A percentile compares a stretch with the other conserved stretches of the same genome.
These are phyloP conservation scores for Euphrasia confusa DNA, from an alignment of 257 asterid genomes.

Conservation along the genomic window DNA sequence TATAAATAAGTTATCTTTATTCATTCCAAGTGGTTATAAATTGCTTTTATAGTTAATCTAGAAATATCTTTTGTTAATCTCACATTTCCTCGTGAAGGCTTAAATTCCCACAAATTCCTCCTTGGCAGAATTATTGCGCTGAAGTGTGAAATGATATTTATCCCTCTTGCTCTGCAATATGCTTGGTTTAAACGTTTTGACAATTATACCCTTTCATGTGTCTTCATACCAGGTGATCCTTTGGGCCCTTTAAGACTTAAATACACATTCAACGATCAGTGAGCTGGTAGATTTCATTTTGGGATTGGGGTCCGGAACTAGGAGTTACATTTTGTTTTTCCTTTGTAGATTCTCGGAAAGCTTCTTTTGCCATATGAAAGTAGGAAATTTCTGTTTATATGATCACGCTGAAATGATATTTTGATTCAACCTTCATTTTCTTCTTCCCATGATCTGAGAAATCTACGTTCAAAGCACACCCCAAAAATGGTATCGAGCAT, in stretches of 20 bases:
- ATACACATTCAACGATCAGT: constrained; percentile 81
- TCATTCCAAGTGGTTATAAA: background rate
- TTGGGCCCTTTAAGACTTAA: constrained; percentile 91
- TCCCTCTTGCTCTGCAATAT: background rate
- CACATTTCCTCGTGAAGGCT: no score
- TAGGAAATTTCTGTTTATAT: no score
- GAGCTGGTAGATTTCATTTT: constrained; percentile 84
- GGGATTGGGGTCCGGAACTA: constrained; percentile 85
- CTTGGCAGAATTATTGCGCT: no score
- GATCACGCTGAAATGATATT: no score
- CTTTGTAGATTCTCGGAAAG: background rate
- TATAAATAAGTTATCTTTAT: background rate
- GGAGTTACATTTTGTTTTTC: constrained; percentile 11
- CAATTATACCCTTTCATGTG: background rate
- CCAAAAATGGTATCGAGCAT: constrained; percentile 13
- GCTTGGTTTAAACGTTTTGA: no score
- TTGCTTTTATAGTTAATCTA: background rate
- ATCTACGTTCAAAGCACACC: no score
- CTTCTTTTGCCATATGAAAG: no score
- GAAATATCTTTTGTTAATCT: no score
- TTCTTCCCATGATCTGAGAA: no score
- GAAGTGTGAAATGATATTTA: background rate
- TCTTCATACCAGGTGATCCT: constrained; percentile 64
- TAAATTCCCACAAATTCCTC: no score
- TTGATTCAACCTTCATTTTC: no score